These are phyloP conservation scores for Fusarium multiceps DNA, from an alignment of 2,329 filamentous ascomycete genomes.

Conservation along the genomic window DNA sequence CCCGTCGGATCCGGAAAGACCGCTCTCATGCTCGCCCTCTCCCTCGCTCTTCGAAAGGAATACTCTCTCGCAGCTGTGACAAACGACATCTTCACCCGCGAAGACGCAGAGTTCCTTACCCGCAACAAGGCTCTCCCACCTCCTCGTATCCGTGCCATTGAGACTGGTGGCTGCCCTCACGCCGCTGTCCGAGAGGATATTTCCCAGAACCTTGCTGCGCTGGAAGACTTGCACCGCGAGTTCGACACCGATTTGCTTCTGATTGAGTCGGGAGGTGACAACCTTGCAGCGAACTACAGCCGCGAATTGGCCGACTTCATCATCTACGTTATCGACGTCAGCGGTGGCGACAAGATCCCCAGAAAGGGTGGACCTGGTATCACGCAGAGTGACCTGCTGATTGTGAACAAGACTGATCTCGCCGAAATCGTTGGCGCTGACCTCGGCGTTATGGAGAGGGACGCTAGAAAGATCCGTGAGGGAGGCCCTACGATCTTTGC, in stretches of 20 bases:
- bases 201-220: conserved; percentile 88
- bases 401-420: conserved; percentile 98
- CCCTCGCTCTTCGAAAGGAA: conserved; percentile 80
- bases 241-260: conserved; percentile 86
- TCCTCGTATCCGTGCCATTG: conserved; percentile 89
- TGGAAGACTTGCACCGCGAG: conserved; percentile 86
- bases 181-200: conserved; percentile 98
- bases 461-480: conserved; percentile 93
- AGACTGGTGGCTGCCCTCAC: conserved; percentile 97
- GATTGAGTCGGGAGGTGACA: conserved; percentile 96
- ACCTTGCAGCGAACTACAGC: conserved; percentile 95
- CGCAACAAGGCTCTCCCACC: conserved; percentile 85
- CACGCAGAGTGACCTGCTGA: conserved; percentile 91
- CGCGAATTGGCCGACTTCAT: conserved; percentile 97
- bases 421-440: conserved; percentile 92
- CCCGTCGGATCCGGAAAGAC: conserved; percentile 98
- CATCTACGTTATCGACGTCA: conserved; percentile 98
- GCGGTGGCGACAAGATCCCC: conserved; percentile 95
- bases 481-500: conserved; percentile 96
- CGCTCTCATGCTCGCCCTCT: conserved; percentile 94
- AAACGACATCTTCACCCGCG: conserved; percentile 98
- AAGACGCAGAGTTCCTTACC: conserved; percentile 98
- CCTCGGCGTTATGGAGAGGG: conserved; percentile 91
- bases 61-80: conserved; percentile 95
- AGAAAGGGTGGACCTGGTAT: conserved; percentile 96